These are phyloP conservation scores for Physocladia obscura DNA, from an alignment of 192 early-diverging fungal genomes.

Conservation along the genomic window DNA sequence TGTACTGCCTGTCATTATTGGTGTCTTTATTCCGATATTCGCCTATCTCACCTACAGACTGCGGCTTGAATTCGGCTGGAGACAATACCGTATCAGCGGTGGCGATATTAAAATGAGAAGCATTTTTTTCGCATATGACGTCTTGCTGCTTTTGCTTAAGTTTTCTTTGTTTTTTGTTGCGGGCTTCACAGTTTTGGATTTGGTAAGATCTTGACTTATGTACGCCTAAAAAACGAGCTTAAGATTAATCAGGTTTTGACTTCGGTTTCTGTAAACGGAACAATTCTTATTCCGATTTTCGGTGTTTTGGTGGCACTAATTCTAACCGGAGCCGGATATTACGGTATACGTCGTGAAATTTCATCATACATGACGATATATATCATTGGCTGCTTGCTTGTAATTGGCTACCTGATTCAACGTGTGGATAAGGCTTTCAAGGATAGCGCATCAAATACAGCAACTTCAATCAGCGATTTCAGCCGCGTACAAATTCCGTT, in stretches of 20 bases:
- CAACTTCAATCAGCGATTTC: no score
- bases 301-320: background rate
- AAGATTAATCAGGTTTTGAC: background rate
- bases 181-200: background rate
- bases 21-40: slow-evolving; percentile 8
- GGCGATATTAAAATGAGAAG: background rate
- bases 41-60: slow-evolving; percentile 4
- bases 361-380: background rate
- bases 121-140: background rate
- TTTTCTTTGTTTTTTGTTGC: background rate
- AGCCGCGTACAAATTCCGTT: slow-evolving; percentile 3
- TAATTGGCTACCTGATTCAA: background rate
- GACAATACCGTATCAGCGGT: background rate
- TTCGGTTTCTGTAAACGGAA: background rate
- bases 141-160: background rate
- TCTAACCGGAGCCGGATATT: background rate
- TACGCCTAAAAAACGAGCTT: background rate
- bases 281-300: background rate
- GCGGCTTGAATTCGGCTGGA: background rate
- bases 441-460: background rate
- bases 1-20: background rate
- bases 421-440: background rate
- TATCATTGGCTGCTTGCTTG: background rate
- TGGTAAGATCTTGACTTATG: background rate
- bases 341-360: background rate